Evolutionary conservation across 148 eudicot species (phyloP).

Genomic region (Pharnaceum exiguum): DNA sequence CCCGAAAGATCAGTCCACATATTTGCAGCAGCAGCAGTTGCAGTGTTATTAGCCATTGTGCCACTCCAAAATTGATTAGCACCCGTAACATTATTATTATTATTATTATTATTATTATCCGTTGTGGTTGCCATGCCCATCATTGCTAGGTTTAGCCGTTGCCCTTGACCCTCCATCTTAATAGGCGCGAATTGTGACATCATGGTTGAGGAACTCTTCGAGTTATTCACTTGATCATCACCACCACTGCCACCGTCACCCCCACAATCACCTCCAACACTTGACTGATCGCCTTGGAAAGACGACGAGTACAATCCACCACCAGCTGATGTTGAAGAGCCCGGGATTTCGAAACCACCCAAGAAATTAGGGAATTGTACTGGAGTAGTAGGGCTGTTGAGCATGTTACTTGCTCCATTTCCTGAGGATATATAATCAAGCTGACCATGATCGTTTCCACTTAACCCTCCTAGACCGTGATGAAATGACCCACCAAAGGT

Average conservation of each 20-base stretch:
- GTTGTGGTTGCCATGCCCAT: constrained; percentile 16
- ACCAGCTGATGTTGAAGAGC: constrained; percentile 16
- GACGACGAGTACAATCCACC: constrained; percentile 24
- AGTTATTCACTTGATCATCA: neutral
- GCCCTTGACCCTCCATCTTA: constrained; percentile 34
- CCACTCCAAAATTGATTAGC: constrained; percentile 44
- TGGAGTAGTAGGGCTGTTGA: neutral
- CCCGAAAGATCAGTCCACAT: constrained; percentile 55
- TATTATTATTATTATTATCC: constrained; percentile 3
- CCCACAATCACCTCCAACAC: neutral
- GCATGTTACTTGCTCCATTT: neutral
- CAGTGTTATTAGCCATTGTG: neutral
- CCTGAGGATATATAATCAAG: neutral
- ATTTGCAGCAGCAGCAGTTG: neutral
- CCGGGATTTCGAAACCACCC: constrained; percentile 29
- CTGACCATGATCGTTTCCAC: neutral
- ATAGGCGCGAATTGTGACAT: constrained; percentile 20
- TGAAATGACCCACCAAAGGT: constrained; percentile 23
- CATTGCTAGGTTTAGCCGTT: constrained; percentile 28
- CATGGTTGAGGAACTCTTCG: constrained; percentile 9
- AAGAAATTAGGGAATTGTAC: constrained; percentile 24
- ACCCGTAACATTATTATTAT: neutral
- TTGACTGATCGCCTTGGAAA: constrained; percentile 20
- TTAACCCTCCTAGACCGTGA: constrained; percentile 11
- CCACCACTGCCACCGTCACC: neutral